Conservation (phyloP, 805 yeast species). For the Sporopachydermia quercuum region DNA sequence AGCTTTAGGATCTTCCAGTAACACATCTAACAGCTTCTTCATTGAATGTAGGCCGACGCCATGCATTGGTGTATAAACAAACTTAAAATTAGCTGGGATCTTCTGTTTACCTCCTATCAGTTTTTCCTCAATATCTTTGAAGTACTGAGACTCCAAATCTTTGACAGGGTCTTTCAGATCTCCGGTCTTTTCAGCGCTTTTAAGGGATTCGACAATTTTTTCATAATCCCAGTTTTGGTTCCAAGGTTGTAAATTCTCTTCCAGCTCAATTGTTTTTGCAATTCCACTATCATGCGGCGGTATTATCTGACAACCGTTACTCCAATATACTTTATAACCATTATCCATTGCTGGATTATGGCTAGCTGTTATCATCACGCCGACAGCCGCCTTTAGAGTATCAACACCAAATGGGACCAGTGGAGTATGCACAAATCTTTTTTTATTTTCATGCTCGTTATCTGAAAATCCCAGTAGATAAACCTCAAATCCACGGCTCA, state of each 20-base stretch:
- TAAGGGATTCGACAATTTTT: constrained; percentile 20
- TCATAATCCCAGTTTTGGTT: constrained; percentile 32
- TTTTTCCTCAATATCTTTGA: constrained; percentile 16
- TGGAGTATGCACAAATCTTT: constrained; percentile 58
- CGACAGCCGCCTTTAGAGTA: constrained; percentile 46
- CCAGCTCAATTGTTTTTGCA: constrained; percentile 36
- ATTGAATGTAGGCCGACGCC: constrained; percentile 77
- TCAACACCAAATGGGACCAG: constrained; percentile 82
- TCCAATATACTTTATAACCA: constrained; percentile 90
- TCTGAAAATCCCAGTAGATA: constrained; percentile 32
- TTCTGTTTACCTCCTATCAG: constrained; percentile 18
- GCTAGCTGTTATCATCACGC: constrained; percentile 88
- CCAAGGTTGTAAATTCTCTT: constrained; percentile 48
- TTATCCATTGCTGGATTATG: constrained; percentile 78
- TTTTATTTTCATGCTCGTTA: constrained; percentile 9
- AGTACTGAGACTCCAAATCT: constrained; percentile 28
- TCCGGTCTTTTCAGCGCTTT: constrained; percentile 8
- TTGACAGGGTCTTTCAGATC: constrained; percentile 25
- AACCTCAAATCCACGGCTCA: constrained; percentile 54
- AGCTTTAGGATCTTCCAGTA: constrained; percentile 22
- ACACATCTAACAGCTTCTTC: constrained; percentile 20
- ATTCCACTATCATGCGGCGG: constrained; percentile 79
- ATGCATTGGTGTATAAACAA: constrained; percentile 89
- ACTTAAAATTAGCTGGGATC: constrained; percentile 23
- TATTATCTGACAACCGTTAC: constrained; percentile 89